phyloP scores from a whole-genome alignment of 2,329 filamentous ascomycete genomes.

The Epicoccum sorghinum region DNA sequence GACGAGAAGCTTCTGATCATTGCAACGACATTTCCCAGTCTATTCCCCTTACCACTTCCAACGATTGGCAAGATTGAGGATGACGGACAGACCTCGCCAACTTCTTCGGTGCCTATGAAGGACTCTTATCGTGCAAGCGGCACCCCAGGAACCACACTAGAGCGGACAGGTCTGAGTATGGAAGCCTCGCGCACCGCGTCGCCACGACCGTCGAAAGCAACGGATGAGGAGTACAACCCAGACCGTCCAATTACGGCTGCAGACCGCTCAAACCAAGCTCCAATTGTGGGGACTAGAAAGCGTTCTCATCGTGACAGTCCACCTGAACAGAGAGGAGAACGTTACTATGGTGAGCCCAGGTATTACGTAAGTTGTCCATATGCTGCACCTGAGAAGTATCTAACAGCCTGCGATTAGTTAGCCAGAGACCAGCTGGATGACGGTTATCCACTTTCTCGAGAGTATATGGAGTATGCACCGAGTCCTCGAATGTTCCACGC shows the following conservation, averaged over 20 bases:
- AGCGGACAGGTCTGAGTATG: constrained; percentile 29
- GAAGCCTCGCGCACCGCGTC: constrained; percentile 36
- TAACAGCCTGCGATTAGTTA: constrained; percentile 22
- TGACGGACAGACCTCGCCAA: constrained; percentile 32
- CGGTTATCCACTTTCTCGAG: constrained; percentile 31
- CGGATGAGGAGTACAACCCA: constrained; percentile 58
- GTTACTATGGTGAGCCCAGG: constrained; percentile 38
- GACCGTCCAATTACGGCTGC: constrained; percentile 45
- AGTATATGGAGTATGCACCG: constrained; percentile 39
- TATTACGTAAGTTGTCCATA: constrained; percentile 43
- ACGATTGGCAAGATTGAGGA: constrained; percentile 48
- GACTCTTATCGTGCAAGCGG: constrained; percentile 22
- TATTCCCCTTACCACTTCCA: constrained; percentile 53
- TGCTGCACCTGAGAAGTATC: neutral
- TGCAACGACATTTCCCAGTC: constrained; percentile 56
- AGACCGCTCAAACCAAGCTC: constrained; percentile 22
- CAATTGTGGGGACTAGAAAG: constrained; percentile 26
- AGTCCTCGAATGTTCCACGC: constrained; percentile 37
- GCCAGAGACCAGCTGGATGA: constrained; percentile 38
- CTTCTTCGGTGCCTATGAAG: constrained; percentile 42
- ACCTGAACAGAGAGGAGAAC: constrained; percentile 36
- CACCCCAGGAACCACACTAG: constrained; percentile 24
- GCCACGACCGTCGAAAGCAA: constrained; percentile 40
- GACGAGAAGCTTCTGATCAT: constrained; percentile 61
- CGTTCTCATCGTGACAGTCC: constrained; percentile 33